A percentile compares a stretch with the other conserved stretches of the same genome.
Conservation (phyloP, 2,329 filamentous ascomycete genomes). For the Dothidotthia symphoricarpi region DNA sequence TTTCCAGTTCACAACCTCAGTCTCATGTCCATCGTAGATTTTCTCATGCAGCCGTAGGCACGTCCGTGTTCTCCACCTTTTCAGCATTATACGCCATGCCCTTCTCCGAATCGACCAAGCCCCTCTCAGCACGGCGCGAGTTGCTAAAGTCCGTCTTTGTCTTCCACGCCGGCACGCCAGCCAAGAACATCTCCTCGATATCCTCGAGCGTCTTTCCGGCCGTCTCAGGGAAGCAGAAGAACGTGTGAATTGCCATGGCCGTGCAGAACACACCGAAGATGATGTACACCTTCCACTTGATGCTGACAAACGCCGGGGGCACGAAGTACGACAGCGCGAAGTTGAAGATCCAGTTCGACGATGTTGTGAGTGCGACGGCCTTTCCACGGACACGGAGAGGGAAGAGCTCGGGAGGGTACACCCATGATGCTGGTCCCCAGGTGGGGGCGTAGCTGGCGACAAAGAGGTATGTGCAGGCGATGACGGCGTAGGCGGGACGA, state of each 20-base stretch:
- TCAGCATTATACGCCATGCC: constrained; percentile 15
- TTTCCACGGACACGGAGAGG: constrained; percentile 63
- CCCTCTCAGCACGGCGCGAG: constrained; percentile 22
- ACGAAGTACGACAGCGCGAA: constrained; percentile 58
- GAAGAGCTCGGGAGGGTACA: constrained; percentile 62
- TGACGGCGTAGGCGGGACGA: constrained; percentile 51
- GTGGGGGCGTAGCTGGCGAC: constrained; percentile 67
- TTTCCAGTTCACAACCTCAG: no score
- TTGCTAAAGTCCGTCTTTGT: constrained; percentile 32
- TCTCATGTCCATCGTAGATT: no score
- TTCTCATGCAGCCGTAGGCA: neutral
- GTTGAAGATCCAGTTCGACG: constrained; percentile 61
- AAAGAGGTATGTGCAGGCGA: constrained; percentile 70
- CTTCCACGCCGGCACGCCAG: constrained; percentile 59
- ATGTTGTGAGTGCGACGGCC: constrained; percentile 60
- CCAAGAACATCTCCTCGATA: constrained; percentile 68
- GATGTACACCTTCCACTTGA: constrained; percentile 64
- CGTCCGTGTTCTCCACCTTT: constrained; percentile 20
- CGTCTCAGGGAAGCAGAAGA: constrained; percentile 66
- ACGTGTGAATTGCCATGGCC: constrained; percentile 66
- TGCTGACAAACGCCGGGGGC: constrained; percentile 58
- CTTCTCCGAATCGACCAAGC: constrained; percentile 29
- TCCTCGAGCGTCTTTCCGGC: constrained; percentile 74
- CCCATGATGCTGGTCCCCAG: constrained; percentile 60
- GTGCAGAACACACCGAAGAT: constrained; percentile 73